Evolutionary conservation across 176 grass and related monocot species (phyloP), one percentile per base, ranked within the genome.

Genomic region (Poa annua): DNA sequence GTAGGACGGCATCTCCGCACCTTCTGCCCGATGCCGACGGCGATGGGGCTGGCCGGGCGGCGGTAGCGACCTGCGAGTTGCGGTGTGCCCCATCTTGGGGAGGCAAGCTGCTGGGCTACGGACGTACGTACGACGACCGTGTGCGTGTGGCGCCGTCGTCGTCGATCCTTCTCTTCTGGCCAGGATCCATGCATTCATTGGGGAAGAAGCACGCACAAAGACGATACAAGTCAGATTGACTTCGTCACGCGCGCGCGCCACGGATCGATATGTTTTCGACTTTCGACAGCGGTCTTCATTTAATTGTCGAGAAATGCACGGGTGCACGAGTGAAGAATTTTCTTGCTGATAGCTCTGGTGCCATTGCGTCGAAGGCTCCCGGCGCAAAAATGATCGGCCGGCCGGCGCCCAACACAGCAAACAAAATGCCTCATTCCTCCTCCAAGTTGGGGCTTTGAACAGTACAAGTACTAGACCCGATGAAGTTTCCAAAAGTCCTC

Each of bases 61-160:
- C 16, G 33, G 64, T 66, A 66, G 64, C 32, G 64, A 68, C 66
- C 66, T 11, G 35, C 35, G 35, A 68, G 35, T 12, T 41, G 66
- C 66, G 41, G 66, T 19, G n/a, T 41, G 66, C 66, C 66, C 66
- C 35, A n/a, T 68, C 66, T 41, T 68, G 16, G 66, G 35, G 66
- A 68, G 66, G 17, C 66, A 68, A 41, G 66, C 66, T 41, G 66
- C 34, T 68, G 35, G 66, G 9, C 66, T 36, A 68, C 64, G 64
- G 33, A 38, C 16, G 7, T 38, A 11, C 66, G 8, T 38, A 11
- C 66, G 8, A 21, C 66, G 66, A 68, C 66, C 41, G 3, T 19
- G 16, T 56, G 57, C 29, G 10, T 65, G 29, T 65, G 32, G 7
- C 29, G 35, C 4, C 65, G 65, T 3, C 35, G 17, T 35, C 64